These are phyloP conservation scores for Suillus luteus DNA, from an alignment of 768 basidiomycete genomes.

Conservation along the genomic window DNA sequence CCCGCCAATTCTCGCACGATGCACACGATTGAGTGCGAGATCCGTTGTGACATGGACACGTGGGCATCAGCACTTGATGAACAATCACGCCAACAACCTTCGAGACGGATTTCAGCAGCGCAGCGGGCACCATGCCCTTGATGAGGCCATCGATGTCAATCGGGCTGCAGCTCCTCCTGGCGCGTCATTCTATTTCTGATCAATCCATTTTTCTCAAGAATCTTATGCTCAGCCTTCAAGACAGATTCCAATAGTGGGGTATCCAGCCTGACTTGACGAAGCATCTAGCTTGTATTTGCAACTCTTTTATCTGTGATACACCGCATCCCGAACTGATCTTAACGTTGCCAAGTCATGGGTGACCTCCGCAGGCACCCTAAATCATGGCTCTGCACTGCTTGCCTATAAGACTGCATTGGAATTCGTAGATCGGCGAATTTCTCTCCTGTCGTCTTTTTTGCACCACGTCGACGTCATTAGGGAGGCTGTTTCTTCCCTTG, in stretches of 20 bases:
- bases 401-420: conserved; percentile 4
- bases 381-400: background rate
- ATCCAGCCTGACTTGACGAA: conserved; percentile 12
- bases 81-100: background rate
- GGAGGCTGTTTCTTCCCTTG: conserved; percentile 13
- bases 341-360: background rate
- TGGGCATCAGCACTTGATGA: conserved; percentile 82
- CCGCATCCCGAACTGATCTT: background rate
- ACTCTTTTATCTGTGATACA: background rate
- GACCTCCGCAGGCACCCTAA: background rate
- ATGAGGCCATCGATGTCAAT: background rate
- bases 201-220: background rate
- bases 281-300: background rate
- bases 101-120: background rate
- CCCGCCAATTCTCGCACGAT: conserved; percentile 26
- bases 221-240: background rate
- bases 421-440: conserved; percentile 5
- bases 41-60: conserved; percentile 89
- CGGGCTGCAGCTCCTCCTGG: background rate
- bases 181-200: background rate
- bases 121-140: background rate
- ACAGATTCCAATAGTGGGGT: background rate
- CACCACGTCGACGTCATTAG: background rate
- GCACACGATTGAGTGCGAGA: conserved; percentile 80
- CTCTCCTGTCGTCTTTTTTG: background rate